Conservation (phyloP, 495 filamentous ascomycete species). For the Aspergillus campestris region DNA sequence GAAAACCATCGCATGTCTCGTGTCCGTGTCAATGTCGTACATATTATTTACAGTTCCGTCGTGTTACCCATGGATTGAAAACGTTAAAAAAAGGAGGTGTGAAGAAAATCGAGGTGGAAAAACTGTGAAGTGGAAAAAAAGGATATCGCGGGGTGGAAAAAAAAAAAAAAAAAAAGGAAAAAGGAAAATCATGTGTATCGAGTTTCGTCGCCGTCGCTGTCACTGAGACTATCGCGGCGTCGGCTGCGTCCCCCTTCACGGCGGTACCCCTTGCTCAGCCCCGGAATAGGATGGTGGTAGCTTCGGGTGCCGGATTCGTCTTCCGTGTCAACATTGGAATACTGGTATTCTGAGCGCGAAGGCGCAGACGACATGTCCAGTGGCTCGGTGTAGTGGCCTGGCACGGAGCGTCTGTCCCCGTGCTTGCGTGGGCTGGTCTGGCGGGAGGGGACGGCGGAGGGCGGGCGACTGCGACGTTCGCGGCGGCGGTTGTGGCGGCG, state of each 20-base stretch:
- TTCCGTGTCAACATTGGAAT: slow-evolving; percentile 43
- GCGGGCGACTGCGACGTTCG: slow-evolving; percentile 20
- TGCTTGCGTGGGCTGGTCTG: slow-evolving; percentile 32
- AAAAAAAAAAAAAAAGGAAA: too few species aligned
- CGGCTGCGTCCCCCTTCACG: slow-evolving; percentile 32
- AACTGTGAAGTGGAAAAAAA: slow-evolving; percentile 5
- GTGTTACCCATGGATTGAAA: too few species aligned
- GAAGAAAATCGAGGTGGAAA: too few species aligned
- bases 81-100: too few species aligned
- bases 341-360: slow-evolving; percentile 38
- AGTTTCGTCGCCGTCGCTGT: slow-evolving; percentile 38
- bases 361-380: slow-evolving; percentile 39
- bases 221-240: slow-evolving; percentile 45
- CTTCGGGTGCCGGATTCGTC: slow-evolving; percentile 66
- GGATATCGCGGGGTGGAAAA: too few species aligned
- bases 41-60: too few species aligned
- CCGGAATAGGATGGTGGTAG: slow-evolving; percentile 74
- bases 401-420: slow-evolving; percentile 26
- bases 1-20: too few species aligned
- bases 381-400: slow-evolving; percentile 51
- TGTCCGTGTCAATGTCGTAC: too few species aligned
- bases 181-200: slow-evolving; percentile 14
- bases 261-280: slow-evolving; percentile 48
- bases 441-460: slow-evolving; percentile 18
- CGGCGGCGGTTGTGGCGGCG: slow-evolving; percentile 30